Evolutionary conservation across 192 early-diverging fungal species (phyloP).

Genomic region (Coemansia sp.): DNA sequence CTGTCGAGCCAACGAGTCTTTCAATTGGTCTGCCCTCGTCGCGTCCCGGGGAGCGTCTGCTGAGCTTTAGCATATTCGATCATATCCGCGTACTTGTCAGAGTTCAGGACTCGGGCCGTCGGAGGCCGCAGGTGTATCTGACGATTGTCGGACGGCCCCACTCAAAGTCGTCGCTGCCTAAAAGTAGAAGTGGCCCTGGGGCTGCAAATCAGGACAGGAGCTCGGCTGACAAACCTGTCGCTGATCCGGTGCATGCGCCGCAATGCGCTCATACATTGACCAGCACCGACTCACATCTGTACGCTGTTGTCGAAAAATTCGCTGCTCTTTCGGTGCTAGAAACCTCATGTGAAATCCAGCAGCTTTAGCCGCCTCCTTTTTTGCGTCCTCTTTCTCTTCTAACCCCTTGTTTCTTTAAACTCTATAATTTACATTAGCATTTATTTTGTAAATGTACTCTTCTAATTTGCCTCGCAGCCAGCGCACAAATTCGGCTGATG

Average conservation of each 20-base stretch:
- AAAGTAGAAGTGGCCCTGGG: not conserved
- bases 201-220: not conserved
- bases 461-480: not conserved
- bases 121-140: constrained; percentile 65
- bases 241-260: not conserved
- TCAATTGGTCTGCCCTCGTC: constrained; percentile 22
- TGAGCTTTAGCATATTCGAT: constrained; percentile 62
- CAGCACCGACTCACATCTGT: constrained; percentile 4
- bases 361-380: not conserved
- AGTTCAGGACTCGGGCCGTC: constrained; percentile 58
- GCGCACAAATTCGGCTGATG: constrained; percentile 3
- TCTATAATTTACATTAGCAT: not conserved
- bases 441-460: too few species aligned
- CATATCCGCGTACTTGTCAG: constrained; percentile 60
- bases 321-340: constrained; percentile 48
- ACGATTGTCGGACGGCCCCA: constrained; percentile 54
- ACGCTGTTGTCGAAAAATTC: constrained; percentile 52
- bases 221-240: not conserved
- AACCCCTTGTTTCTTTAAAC: not conserved
- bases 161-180: not conserved
- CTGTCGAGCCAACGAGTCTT: constrained; percentile 26
- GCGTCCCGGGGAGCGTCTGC: constrained; percentile 21
- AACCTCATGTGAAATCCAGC: constrained; percentile 20
- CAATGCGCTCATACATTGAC: too few species aligned
- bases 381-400: not conserved